A percentile compares a stretch with the other conserved stretches of the same genome.
Evolutionary conservation across 1,284 basidiomycete genomes (phyloP).

Genomic region (Irpex lacteus): DNA sequence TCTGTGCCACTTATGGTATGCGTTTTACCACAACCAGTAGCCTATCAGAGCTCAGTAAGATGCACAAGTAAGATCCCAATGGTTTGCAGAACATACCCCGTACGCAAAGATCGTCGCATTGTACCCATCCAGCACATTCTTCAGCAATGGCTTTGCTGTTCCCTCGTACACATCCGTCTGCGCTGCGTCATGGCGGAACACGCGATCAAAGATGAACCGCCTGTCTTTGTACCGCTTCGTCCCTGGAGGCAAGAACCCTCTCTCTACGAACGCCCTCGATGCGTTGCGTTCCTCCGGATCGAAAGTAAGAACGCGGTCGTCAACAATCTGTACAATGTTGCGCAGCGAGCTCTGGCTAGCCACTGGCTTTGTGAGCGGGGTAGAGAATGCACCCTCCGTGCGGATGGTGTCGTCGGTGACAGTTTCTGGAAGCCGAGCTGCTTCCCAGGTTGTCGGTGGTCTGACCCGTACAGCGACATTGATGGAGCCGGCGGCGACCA

Average conservation of each 20-base stretch:
- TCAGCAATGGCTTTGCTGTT: slow-evolving; percentile 81
- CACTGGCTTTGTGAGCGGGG: slow-evolving; percentile 49
- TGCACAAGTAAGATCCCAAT: not conserved
- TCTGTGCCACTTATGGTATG: slow-evolving; percentile 95
- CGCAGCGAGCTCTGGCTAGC: slow-evolving; percentile 57
- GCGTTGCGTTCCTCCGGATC: slow-evolving; percentile 88
- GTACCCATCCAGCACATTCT: slow-evolving; percentile 87
- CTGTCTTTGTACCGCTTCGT: slow-evolving; percentile 90
- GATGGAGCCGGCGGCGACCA: slow-evolving; percentile 84
- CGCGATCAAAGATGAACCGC: slow-evolving; percentile 93
- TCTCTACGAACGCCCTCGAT: slow-evolving; percentile 70
- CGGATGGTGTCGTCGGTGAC: slow-evolving; percentile 69
- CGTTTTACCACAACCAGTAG: slow-evolving; percentile 97
- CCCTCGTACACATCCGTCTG: slow-evolving; percentile 87
- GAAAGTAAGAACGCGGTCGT: slow-evolving; percentile 91
- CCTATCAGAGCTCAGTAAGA: slow-evolving; percentile 45
- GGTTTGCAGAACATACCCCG: slow-evolving; percentile 67
- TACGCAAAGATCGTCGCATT: slow-evolving; percentile 98
- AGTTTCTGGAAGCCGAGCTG: slow-evolving; percentile 72
- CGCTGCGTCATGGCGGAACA: slow-evolving; percentile 76
- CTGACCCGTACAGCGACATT: slow-evolving; percentile 90
- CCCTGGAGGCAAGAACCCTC: slow-evolving; percentile 80
- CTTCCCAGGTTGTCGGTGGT: slow-evolving; percentile 83
- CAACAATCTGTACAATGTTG: slow-evolving; percentile 75
- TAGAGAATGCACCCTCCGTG: slow-evolving; percentile 79